Percentiles rank a stretch among this genome's conserved stretches.
These are phyloP conservation scores for Verbascum thapsus DNA, from an alignment of 257 asterid genomes.

Conservation along the genomic window DNA sequence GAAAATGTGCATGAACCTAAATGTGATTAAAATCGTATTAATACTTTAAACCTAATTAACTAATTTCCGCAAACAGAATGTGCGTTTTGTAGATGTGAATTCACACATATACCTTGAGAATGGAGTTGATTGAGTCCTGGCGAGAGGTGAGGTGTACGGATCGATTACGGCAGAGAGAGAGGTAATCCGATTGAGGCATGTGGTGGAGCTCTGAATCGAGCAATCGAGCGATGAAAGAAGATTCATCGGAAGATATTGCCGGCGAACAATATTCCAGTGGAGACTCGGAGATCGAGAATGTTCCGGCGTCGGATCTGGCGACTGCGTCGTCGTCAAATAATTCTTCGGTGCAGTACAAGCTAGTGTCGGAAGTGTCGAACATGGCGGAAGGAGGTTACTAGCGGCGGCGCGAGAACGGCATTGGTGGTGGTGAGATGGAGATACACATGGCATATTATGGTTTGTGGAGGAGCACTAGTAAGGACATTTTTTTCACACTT, in stretches of 20 bases:
- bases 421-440: constrained; percentile 33
- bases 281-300: constrained; percentile 7
- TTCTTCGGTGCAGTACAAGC: constrained; percentile 18
- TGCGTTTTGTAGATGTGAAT: not conserved
- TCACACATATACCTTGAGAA: constrained; percentile 50
- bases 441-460: constrained; percentile 43
- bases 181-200: constrained; percentile 44
- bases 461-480: constrained; percentile 29
- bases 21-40: not conserved
- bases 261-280: not conserved
- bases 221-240: constrained; percentile 34
- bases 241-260: constrained; percentile 25
- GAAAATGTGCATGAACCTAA: constrained; percentile 49
- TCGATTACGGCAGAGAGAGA: constrained; percentile 32
- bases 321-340: constrained; percentile 22
- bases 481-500: constrained; percentile 30
- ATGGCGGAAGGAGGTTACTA: constrained; percentile 26
- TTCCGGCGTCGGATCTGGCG: constrained; percentile 34
- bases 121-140: constrained; percentile 55
- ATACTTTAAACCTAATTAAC: too few species aligned
- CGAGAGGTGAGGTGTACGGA: constrained; percentile 39
- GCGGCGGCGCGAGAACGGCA: constrained; percentile 34
- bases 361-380: constrained; percentile 31
- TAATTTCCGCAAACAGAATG: constrained; percentile 1
- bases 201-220: constrained; percentile 45